Base-by-base conservation (phyloP, 2,329 filamentous ascomycete species). In the Colletotrichum trifolii region DNA sequence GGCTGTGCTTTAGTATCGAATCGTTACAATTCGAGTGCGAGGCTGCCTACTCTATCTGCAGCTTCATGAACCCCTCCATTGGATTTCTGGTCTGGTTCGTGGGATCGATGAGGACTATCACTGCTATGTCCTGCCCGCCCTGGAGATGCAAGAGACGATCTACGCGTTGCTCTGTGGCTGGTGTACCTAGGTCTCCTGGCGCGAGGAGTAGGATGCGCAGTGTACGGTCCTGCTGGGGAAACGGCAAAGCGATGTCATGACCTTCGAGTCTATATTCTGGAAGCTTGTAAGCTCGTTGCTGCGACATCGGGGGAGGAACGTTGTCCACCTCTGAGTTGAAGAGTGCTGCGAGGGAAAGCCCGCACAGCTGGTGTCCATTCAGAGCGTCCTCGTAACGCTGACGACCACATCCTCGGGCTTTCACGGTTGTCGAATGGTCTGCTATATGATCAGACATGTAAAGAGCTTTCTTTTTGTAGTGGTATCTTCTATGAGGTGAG, bases 241-340 rank as follows among this genome's bases (percentile, higher is more conserved):
- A 4, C 74, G 73, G 42, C 35, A 86, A 74, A 12, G 79, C 79
- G 36, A 85, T 69, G 67, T 86, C 84, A 66, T 85, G 80, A 2
- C 75, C 77, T 13, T 73, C 69, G 3, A 86, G 72, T 13, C 70
- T 73, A 4, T 71, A 69, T 71, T 85, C 83, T 85, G 50, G 8
- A 7, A 11, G 5, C 9, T 2, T 25, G 13, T 61, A 9, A 53
- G 33, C 35, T 6, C 39, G 42, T 36, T 8, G 5, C 10, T 45
- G 67, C 36, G 56, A 36, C 15, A 8, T 9, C 9, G 8, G 33
- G 11, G 17, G 12, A 43, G 60, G 9, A n/a, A 33, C 8, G 34
- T 15, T 55, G 69, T 71, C 67, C 63, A 71, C 74, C 74, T 70
- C 71, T 72, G 71, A 75, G 74, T 10, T 54, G 57, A 25, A 43